These are phyloP conservation scores for Sporothrix protearum DNA, from an alignment of 2,329 filamentous ascomycete genomes.

Conservation along the genomic window DNA sequence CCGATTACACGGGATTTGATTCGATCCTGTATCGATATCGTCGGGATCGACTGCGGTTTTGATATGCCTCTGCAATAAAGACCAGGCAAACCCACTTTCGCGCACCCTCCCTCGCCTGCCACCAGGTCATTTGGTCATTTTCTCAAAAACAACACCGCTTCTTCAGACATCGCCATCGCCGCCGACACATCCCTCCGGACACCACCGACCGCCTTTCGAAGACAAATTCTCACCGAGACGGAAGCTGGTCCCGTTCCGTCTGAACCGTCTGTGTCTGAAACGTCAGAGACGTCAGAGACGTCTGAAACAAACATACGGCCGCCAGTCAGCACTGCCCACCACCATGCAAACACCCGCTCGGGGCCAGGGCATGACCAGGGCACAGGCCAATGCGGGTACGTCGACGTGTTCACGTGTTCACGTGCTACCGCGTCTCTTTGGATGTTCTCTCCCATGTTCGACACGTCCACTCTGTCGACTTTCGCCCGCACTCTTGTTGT, in stretches of 20 bases:
- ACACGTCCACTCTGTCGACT: too few species aligned
- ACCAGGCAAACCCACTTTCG: slow-evolving; percentile 13
- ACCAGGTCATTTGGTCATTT: background rate
- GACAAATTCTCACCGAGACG: background rate
- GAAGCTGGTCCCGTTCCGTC: background rate
- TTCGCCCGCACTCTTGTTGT: too few species aligned
- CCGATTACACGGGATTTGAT: slow-evolving; percentile 11
- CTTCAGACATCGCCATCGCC: background rate
- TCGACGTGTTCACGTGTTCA: background rate
- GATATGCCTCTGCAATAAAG: slow-evolving; percentile 4
- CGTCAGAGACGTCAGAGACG: too few species aligned
- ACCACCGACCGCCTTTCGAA: background rate
- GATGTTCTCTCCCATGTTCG: too few species aligned
- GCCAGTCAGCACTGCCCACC: background rate
- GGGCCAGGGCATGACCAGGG: slow-evolving; percentile 6
- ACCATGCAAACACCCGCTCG: background rate
- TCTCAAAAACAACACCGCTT: background rate
- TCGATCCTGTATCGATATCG: background rate
- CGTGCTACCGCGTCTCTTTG: background rate
- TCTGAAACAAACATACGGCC: background rate
- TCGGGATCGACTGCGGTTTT: background rate
- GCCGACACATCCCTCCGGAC: background rate
- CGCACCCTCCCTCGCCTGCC: background rate
- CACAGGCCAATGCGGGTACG: slow-evolving; percentile 15
- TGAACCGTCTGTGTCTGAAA: too few species aligned